Evolutionary conservation across 78 protist genomes (phyloP), one percentile per base, ranked within the genome.

Genomic region (Protostelium mycophagum): DNA sequence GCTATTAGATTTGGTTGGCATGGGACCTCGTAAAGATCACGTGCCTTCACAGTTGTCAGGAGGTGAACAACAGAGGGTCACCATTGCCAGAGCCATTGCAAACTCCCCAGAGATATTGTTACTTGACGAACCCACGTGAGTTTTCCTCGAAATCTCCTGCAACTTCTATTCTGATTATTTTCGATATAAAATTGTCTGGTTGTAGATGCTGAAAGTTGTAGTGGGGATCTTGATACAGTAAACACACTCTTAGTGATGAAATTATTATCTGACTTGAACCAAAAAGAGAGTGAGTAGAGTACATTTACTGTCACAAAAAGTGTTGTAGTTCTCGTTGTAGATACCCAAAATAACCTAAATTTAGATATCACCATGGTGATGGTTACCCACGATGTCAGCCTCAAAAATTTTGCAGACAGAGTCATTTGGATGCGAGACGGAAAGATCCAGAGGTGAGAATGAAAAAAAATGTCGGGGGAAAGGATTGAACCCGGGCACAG

Each of bases 381-480:
- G 98, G 98, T 97, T 0, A 98, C 99, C n/a, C 99, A 98, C 93
- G 99, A 98, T 87, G 94, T 95, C n/a, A 51, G 91, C n/a, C 88
- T 98, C 87, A 98, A 96, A 38, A 38, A 87, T 88, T 95, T 89
- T 85, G 97, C 98, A 5, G 87, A 96, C 28, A 37, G 98, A 39
- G 96, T 97, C 83, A 87, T 98, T n/a, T 96, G 96, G 94, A 93
- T 98, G 96, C 84, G 98, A 35, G 99, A 98, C 83, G 99, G 99
- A 34, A 96, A 96, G 34, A 90, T 97, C 35, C 94, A 91, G 86
- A 35, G n/a, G n/a, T n/a, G n/a, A n/a, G n/a, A n/a, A n/a, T n/a
- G n/a, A n/a, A n/a, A n/a, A n/a, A 86, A 10, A 87, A 73, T 28
- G 89, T 73, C 35, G 86, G 83, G 31, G 89, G n/a, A n/a, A n/a